Conservation (phyloP, 257 asterid species). For the Ophiorrhiza pumila region DNA sequence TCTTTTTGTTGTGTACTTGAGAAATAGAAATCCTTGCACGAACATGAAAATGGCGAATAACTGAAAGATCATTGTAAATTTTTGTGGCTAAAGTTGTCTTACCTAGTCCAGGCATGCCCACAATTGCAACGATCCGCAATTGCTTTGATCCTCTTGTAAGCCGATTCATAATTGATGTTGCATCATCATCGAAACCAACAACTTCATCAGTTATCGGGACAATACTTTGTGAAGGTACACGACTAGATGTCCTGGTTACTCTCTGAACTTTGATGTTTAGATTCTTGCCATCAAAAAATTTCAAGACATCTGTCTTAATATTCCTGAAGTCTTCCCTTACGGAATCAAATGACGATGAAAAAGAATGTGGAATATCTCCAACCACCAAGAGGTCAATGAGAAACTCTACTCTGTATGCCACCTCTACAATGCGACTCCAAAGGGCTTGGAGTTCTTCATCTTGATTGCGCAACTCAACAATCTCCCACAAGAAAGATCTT, state of each 20-base stretch:
- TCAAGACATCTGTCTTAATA: background rate
- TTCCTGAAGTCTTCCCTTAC: background rate
- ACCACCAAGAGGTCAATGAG: background rate
- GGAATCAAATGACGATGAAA: background rate
- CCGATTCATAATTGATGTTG: background rate
- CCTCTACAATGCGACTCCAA: background rate
- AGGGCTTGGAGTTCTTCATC: background rate
- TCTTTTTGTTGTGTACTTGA: background rate
- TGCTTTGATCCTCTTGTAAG: slow-evolving; percentile 1
- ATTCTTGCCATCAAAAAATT: background rate
- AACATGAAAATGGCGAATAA: background rate
- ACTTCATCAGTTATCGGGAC: background rate
- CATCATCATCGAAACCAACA: slow-evolving; percentile 14
- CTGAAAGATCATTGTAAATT: background rate
- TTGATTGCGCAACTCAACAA: background rate
- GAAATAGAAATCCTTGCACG: slow-evolving; percentile 9
- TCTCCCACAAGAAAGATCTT: background rate
- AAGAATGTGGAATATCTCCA: background rate
- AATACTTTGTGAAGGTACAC: background rate
- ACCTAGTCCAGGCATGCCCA: slow-evolving; percentile 20
- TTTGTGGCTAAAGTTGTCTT: slow-evolving; percentile 17
- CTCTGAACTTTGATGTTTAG: too few relatives aligned
- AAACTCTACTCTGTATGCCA: slow-evolving; percentile 10
- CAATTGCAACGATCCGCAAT: slow-evolving; percentile 1
- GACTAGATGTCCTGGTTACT: background rate